Evolutionary conservation across 1,284 basidiomycete genomes (phyloP), one percentile per base, ranked within the genome.

Genomic region (Sporisorium exsertum): DNA sequence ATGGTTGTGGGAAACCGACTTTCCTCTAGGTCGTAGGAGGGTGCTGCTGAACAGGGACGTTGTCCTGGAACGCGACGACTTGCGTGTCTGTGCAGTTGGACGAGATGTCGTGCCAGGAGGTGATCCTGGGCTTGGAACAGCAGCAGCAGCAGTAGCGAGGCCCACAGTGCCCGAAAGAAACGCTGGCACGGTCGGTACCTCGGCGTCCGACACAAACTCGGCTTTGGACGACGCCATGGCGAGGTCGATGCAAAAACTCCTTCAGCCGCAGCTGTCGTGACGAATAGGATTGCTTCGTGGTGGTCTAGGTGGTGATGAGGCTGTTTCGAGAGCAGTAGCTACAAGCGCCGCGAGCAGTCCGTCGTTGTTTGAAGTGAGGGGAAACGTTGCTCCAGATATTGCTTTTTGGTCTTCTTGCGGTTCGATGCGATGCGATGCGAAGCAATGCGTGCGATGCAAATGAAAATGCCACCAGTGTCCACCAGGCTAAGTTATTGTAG

Each of bases 211-310:
- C 24, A 55, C 24, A 22, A 62, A 72, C 32, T 65, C 69, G 51
- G 69, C 69, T 46, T 72, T 72, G 27, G 59, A 65, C 37, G 69
- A 58, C 35, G 40, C 42, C 59, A 58, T 66, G 26, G 51, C 45
- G 49, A 51, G 42, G 10, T 35, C n/a, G 42, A 42, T 37, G 7
- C 29, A 9, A 37, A n/a, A 29, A 27, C 5, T 20, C 42, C 45
- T 42, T 45, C 43, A 29, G 29, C 42, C 15, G 45, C 24, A 47
- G 32, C 32, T 53, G 55, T 56, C 43, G 42, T 37, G 29, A 18
- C 6, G 24, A 27, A 5, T 20, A n/a, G n/a, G n/a, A n/a, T n/a
- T 3, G 24, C 45, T 47, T 13, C 20, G 13, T 27, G 13, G 5
- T 27, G 24, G 24, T 27, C 13, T 1, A 49, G 47, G 27, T 29